These are phyloP conservation scores for Atkinsonella texensis DNA, from an alignment of 2,329 filamentous ascomycete genomes.

Conservation along the genomic window DNA sequence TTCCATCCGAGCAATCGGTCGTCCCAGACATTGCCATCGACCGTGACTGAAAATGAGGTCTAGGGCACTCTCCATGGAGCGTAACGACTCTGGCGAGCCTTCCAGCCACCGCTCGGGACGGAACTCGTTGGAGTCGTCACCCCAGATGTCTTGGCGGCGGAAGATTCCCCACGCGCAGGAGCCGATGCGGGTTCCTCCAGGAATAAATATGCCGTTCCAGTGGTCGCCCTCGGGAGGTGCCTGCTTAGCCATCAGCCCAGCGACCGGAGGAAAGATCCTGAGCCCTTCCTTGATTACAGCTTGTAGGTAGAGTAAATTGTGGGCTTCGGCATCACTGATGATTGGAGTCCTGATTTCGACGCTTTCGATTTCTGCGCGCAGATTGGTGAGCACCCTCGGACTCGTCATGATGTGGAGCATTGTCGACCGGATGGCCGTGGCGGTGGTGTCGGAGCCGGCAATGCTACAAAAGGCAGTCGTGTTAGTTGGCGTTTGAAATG, in stretches of 20 bases:
- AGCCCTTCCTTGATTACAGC: slow-evolving; percentile 38
- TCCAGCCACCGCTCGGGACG: slow-evolving; percentile 27
- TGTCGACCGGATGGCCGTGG: slow-evolving; percentile 39
- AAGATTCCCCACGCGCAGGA: slow-evolving; percentile 20
- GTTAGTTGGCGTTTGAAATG: background rate
- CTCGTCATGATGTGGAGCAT: slow-evolving; percentile 39
- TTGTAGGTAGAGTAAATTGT: slow-evolving; percentile 28
- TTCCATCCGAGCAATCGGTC: slow-evolving; percentile 19
- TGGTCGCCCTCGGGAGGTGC: slow-evolving; percentile 3
- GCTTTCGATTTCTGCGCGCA: slow-evolving; percentile 22
- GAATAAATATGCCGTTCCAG: slow-evolving; percentile 15
- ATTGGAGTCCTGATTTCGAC: slow-evolving; percentile 7
- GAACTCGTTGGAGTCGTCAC: slow-evolving; percentile 21
- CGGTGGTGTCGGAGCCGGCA: slow-evolving; percentile 42
- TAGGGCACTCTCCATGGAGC: slow-evolving; percentile 21
- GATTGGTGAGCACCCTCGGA: slow-evolving; percentile 30
- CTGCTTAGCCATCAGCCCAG: slow-evolving; percentile 11
- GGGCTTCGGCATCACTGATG: slow-evolving; percentile 21
- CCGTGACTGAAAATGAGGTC: slow-evolving; percentile 17
- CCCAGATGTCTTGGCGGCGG: slow-evolving; percentile 19
- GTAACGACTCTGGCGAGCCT: slow-evolving; percentile 14
- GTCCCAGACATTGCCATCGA: slow-evolving; percentile 19
- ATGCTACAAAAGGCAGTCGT: background rate
- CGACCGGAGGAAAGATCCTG: slow-evolving; percentile 24
- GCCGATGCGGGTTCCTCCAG: slow-evolving; percentile 19